Evolutionary conservation across 2,329 filamentous ascomycete species (phyloP), one percentile per base, ranked within the genome.

Genomic region (Apiospora sp.): DNA sequence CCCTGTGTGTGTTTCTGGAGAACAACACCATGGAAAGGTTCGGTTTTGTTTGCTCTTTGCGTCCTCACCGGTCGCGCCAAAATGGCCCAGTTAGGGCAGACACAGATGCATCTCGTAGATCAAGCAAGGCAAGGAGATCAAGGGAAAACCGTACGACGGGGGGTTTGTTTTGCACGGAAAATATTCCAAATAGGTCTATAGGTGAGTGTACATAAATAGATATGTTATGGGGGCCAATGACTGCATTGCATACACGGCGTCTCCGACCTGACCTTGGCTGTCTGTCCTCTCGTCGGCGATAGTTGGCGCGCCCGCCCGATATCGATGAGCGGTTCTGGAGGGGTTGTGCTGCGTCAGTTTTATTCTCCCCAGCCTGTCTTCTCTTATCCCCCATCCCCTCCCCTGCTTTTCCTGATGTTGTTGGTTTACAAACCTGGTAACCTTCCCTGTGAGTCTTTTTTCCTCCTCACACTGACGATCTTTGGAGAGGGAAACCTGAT

Each of bases 121-220:
- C 22, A 49, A n/a, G 46, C 46, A 49, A 49, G 46, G 46, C 46
- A 49, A 49, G 46, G 46, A 49, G 46, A 49, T 49, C 46, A 49
- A 49, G 4, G 19, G 46, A 8, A n/a, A 49, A 49, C n/a, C 46
- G n/a, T 49, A 49, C 46, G 46, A 49, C 19, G 46, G 46, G n/a
- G 46, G 46, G 22, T n/a, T 49, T 8, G 19, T 22, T 48, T 44
- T 44, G 13, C 43, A 44, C 37, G 37, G 37, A 10, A 7, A 41
- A 10, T 14, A 44, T 44, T 44, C 43, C 16, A 14, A 4, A 44
- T 44, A 19, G 16, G 5, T 22, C 2, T 1, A 4, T n/a, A 0
- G 7, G 46, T 22, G 12, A 12, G 22, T 10, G 10, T 22, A 49
- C 46, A 49, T 49, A 49, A 49, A 49, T 49, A 49, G 46, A 49